Evolutionary conservation across 1,284 basidiomycete genomes (phyloP).

Genomic region (Leccinum pallidistipes): DNA sequence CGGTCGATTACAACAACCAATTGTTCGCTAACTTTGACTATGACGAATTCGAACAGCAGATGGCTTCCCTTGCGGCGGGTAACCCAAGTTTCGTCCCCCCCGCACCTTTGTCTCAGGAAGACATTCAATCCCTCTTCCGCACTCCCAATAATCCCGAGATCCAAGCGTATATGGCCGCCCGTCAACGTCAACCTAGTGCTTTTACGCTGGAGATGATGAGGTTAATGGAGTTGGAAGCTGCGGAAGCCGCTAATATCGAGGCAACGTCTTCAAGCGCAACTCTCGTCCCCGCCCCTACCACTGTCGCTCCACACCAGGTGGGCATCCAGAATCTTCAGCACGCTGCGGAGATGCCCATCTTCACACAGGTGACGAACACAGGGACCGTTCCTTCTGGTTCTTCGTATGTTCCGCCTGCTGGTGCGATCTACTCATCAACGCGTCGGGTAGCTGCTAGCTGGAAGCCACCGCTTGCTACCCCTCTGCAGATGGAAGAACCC

Average conservation of each 20-base stretch:
- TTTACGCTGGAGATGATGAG: conserved; percentile 31
- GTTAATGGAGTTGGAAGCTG: conserved; percentile 32
- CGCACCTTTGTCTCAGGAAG: conserved; percentile 1
- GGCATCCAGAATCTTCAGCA: conserved; percentile 10
- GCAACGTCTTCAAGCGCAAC: not conserved
- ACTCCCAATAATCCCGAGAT: conserved; percentile 13
- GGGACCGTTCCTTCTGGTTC: conserved; percentile 3
- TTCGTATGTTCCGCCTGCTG: conserved; percentile 53
- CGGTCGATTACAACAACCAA: conserved; percentile 8
- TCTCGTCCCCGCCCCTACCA: conserved; percentile 2
- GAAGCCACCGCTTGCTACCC: conserved; percentile 35
- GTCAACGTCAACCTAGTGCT: conserved; percentile 24
- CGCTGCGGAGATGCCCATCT: conserved; percentile 23
- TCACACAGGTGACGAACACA: conserved; percentile 32
- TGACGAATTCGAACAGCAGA: conserved; percentile 5
- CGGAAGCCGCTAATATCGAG: conserved; percentile 8
- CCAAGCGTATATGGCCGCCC: conserved; percentile 10
- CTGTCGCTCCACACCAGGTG: conserved; percentile 24
- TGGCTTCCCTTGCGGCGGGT: not conserved
- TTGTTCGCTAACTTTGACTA: conserved; percentile 19
- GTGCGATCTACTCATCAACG: conserved; percentile 45
- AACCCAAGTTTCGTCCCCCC: not conserved
- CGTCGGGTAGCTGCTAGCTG: conserved; percentile 58
- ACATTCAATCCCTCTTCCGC: conserved; percentile 22
- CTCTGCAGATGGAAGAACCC: conserved; percentile 29